Percentiles rank a stretch among this genome's conserved stretches.
These are phyloP conservation scores for Helotiales sp. DNA, from an alignment of 2,329 filamentous ascomycete genomes.

Conservation along the genomic window DNA sequence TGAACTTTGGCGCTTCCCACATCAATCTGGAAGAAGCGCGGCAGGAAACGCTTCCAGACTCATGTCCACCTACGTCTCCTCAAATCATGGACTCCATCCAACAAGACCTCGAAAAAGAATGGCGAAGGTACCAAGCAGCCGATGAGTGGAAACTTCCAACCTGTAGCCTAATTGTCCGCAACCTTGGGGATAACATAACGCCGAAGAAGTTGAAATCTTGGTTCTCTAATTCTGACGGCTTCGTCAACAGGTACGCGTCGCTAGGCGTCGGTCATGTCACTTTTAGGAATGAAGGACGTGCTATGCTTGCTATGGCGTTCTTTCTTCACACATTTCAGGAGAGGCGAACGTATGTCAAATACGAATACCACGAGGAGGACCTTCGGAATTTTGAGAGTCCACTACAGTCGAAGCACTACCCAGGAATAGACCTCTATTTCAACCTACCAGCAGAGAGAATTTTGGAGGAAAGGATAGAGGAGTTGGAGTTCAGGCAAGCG, in stretches of 20 bases:
- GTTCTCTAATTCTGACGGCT: not conserved
- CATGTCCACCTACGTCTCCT: no score
- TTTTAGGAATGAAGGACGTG: not conserved
- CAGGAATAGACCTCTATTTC: not conserved
- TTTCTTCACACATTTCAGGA: no score
- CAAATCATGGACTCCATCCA: no score
- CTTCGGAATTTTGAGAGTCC: no score
- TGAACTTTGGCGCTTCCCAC: no score
- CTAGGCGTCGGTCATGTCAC: not conserved
- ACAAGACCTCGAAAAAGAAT: no score
- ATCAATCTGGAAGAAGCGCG: no score
- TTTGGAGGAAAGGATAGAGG: not conserved
- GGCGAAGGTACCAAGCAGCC: no score
- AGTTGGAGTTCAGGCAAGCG: not conserved
- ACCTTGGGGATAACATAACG: not conserved
- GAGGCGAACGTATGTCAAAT: no score
- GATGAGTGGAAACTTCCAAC: not conserved
- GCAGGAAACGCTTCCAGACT: no score
- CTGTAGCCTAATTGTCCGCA: not conserved
- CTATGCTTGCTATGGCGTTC: not conserved
- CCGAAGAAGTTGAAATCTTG: no score
- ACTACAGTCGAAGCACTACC: not conserved
- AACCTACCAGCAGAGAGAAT: not conserved
- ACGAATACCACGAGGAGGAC: no score
- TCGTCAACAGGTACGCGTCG: not conserved